phyloP scores from a whole-genome alignment of 768 basidiomycete species.

The Phlegmacium glaucopus region DNA sequence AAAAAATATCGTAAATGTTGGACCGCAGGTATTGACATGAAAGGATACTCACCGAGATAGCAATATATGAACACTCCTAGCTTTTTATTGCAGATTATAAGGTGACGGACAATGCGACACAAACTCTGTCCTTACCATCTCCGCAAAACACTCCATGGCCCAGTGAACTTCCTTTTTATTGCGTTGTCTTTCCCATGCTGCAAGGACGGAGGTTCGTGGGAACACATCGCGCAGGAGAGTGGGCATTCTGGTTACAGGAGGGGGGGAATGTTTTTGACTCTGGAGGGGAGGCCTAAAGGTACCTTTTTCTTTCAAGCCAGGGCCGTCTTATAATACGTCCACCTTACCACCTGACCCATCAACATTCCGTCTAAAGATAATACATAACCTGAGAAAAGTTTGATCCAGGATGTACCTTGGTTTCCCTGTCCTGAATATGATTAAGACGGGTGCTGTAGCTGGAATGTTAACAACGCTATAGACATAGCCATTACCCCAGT shows the following conservation, averaged over 20 bases:
- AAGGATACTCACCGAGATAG: conserved; percentile 39
- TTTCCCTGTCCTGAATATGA: too few relatives aligned
- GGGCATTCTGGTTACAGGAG: conserved; percentile 6
- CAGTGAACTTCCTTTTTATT: conserved; percentile 43
- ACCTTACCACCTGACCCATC: too few relatives aligned
- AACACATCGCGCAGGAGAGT: conserved; percentile 40
- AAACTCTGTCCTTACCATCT: conserved; percentile 38
- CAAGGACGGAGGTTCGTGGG: conserved; percentile 35
- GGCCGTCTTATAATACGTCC: too few relatives aligned
- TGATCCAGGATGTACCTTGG: too few relatives aligned
- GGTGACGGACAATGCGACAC: not conserved
- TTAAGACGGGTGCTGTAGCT: too few relatives aligned
- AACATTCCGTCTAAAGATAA: too few relatives aligned
- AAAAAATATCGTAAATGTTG: not conserved
- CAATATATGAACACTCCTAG: conserved; percentile 62
- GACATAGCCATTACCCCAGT: too few relatives aligned
- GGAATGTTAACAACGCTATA: too few relatives aligned
- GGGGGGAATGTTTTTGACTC: too few relatives aligned
- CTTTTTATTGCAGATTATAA: conserved; percentile 27
- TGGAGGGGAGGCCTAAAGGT: too few relatives aligned
- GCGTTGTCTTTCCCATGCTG: conserved; percentile 48
- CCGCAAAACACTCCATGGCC: conserved; percentile 58
- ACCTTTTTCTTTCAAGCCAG: too few relatives aligned
- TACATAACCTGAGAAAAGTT: too few relatives aligned
- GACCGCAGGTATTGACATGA: not conserved